Percentiles rank a stretch among this genome's conserved stretches.
These are phyloP conservation scores for Postia placenta DNA, from an alignment of 768 basidiomycete species.

Conservation along the genomic window DNA sequence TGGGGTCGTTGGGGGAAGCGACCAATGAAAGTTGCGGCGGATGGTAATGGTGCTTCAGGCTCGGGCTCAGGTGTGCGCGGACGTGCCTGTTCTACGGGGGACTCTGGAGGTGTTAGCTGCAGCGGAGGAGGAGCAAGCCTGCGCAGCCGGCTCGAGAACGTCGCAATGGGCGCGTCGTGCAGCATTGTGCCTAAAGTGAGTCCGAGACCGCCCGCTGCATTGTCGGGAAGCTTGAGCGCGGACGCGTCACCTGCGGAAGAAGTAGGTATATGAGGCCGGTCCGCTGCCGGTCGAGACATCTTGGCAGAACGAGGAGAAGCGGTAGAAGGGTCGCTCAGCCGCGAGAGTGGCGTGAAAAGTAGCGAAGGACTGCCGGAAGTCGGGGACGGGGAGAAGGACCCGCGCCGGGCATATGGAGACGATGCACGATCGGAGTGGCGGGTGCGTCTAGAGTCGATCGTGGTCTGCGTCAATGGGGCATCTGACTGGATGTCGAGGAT, in stretches of 20 bases:
- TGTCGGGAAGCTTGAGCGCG: conserved; percentile 3
- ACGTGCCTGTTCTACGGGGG: no score
- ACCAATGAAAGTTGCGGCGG: conserved; percentile 5
- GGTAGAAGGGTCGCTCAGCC: not conserved
- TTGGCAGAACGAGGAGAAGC: conserved; percentile 3
- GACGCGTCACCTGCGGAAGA: conserved; percentile 5
- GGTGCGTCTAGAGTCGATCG: not conserved
- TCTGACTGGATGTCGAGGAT: conserved; percentile 1
- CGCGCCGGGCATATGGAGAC: not conserved
- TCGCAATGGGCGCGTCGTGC: conserved; percentile 8
- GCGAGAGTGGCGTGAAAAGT: not conserved
- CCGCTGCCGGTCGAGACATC: conserved; percentile 4
- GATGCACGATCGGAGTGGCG: not conserved
- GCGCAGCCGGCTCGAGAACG: conserved; percentile 14
- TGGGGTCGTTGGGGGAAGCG: conserved; percentile 1
- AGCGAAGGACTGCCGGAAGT: not conserved
- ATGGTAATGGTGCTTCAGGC: not conserved
- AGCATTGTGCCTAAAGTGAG: conserved; percentile 2
- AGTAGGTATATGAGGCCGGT: conserved; percentile 5
- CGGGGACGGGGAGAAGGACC: not conserved
- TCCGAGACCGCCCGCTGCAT: conserved; percentile 7
- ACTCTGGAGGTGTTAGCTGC: conserved; percentile 8
- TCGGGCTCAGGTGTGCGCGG: not conserved
- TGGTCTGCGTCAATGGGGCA: not conserved
- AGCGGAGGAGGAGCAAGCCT: conserved; percentile 15